phyloP scores from a whole-genome alignment of 2,329 filamentous ascomycete genomes.

The Hirsutella rhossiliensis region DNA sequence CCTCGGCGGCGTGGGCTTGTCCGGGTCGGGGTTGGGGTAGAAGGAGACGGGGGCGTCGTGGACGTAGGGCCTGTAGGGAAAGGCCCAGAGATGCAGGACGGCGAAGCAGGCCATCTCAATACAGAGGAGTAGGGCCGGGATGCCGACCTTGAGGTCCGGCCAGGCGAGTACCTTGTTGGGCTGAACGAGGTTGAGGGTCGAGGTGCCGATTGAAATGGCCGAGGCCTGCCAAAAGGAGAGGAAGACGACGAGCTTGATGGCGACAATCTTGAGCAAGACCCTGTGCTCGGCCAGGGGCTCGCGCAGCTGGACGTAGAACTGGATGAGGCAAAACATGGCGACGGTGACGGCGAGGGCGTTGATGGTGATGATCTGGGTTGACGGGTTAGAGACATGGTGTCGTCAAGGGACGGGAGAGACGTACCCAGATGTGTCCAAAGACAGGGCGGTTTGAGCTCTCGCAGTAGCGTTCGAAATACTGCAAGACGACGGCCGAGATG shows the following conservation, averaged over 20 bases:
- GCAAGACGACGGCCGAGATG: conserved; percentile 60
- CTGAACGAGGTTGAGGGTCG: conserved; percentile 49
- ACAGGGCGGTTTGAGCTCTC: conserved; percentile 64
- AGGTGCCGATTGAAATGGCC: conserved; percentile 38
- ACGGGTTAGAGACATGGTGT: not conserved
- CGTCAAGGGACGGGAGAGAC: conserved; percentile 8
- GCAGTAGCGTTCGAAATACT: conserved; percentile 62
- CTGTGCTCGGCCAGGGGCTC: conserved; percentile 54
- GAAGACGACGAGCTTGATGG: conserved; percentile 87
- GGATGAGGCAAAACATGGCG: conserved; percentile 81
- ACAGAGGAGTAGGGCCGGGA: conserved; percentile 66
- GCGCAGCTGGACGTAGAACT: conserved; percentile 73
- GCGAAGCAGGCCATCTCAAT: conserved; percentile 78
- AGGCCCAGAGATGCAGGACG: conserved; percentile 70
- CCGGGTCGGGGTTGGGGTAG: conserved; percentile 31
- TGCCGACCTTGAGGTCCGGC: conserved; percentile 68
- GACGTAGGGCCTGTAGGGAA: conserved; percentile 62
- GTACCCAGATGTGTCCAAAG: conserved; percentile 77
- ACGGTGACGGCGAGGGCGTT: conserved; percentile 63
- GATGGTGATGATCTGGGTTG: conserved; percentile 46
- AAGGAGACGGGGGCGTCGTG: conserved; percentile 29
- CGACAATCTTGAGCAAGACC: conserved; percentile 69
- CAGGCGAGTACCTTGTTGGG: conserved; percentile 50
- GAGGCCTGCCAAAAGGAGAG: conserved; percentile 75
- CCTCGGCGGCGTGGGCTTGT: conserved; percentile 25